Evolutionary conservation across 106 monocot genomes (phyloP).

Genomic region (Acanthochlamys bracteata): DNA sequence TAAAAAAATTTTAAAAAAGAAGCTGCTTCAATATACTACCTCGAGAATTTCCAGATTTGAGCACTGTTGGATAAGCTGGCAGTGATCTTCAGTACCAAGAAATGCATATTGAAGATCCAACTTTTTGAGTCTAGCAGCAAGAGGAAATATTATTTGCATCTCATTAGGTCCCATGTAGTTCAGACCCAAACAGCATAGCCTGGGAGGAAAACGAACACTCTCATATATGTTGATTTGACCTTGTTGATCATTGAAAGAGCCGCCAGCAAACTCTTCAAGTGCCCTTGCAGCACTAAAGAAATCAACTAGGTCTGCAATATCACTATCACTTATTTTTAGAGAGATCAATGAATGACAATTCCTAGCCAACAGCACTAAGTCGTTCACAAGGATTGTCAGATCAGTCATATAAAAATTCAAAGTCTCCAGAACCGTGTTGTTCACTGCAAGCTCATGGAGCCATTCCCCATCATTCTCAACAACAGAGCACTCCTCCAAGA

Average conservation of each 20-base stretch:
- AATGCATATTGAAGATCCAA: slow-evolving; percentile 83
- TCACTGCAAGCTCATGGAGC: slow-evolving; percentile 73
- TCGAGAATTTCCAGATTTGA: slow-evolving; percentile 84
- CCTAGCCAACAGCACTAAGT: slow-evolving; percentile 72
- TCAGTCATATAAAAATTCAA: slow-evolving; percentile 90
- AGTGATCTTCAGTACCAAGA: slow-evolving; percentile 87
- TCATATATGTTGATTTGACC: slow-evolving; percentile 33
- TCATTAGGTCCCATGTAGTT: slow-evolving; percentile 69
- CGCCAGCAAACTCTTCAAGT: slow-evolving; percentile 86
- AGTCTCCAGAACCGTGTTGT: slow-evolving; percentile 53
- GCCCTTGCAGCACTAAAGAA: slow-evolving; percentile 49
- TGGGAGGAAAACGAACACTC: slow-evolving; percentile 55
- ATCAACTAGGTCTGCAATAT: slow-evolving; percentile 48
- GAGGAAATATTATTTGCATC: slow-evolving; percentile 64
- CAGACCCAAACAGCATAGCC: slow-evolving; percentile 49
- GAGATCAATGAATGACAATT: slow-evolving; percentile 64
- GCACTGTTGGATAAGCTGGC: slow-evolving; percentile 78
- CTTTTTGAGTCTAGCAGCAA: slow-evolving; percentile 72
- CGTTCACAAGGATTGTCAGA: slow-evolving; percentile 30
- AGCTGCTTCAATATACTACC: slow-evolving; percentile 28
- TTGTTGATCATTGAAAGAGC: slow-evolving; percentile 55
- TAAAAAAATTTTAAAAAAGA: too few species aligned
- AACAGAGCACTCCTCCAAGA: slow-evolving; percentile 74
- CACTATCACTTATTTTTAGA: slow-evolving; percentile 72
- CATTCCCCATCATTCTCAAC: slow-evolving; percentile 52